phyloP scores from a whole-genome alignment of 352 stramenopile species.

The Phytopythium aichiense region DNA sequence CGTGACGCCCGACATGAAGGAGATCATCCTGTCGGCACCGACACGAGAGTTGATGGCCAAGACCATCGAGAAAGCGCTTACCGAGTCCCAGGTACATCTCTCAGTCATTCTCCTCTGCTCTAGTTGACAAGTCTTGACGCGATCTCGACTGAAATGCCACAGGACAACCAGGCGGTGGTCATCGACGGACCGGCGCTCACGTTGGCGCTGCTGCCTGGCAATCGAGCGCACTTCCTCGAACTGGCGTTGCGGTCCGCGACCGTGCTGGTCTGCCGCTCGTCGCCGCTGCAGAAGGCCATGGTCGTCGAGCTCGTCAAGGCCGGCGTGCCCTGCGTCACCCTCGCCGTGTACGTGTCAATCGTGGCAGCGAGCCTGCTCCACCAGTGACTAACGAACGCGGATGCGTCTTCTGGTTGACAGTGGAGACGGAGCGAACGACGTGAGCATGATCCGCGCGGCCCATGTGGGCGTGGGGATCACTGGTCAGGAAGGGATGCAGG shows the following conservation, averaged over 20 bases:
- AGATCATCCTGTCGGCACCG: constrained; percentile 47
- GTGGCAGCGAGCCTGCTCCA: constrained; percentile 11
- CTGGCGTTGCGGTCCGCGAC: constrained; percentile 70
- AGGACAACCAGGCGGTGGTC: constrained; percentile 66
- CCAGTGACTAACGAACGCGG: background rate
- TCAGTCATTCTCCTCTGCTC: background rate
- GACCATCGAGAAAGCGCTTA: constrained; percentile 42
- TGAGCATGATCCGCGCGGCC: constrained; percentile 99
- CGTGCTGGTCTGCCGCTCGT: constrained; percentile 87
- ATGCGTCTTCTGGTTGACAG: constrained; percentile 29
- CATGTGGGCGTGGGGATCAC: constrained; percentile 98
- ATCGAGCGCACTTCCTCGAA: constrained; percentile 63
- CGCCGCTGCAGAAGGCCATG: constrained; percentile 87
- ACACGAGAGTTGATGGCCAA: constrained; percentile 48
- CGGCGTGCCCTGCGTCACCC: constrained; percentile 71
- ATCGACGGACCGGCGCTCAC: constrained; percentile 66
- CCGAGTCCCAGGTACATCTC: constrained; percentile 31
- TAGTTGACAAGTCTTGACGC: background rate
- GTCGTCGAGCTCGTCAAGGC: constrained; percentile 94
- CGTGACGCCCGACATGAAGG: constrained; percentile 79
- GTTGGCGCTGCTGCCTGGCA: constrained; percentile 43
- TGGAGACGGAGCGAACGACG: constrained; percentile 99
- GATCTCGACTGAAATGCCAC: background rate
- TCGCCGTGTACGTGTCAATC: constrained; percentile 88
- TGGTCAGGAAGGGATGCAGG: constrained; percentile 95